Base-by-base conservation (phyloP, 2,329 filamentous ascomycete genomes). In the Didymella sp. region DNA sequence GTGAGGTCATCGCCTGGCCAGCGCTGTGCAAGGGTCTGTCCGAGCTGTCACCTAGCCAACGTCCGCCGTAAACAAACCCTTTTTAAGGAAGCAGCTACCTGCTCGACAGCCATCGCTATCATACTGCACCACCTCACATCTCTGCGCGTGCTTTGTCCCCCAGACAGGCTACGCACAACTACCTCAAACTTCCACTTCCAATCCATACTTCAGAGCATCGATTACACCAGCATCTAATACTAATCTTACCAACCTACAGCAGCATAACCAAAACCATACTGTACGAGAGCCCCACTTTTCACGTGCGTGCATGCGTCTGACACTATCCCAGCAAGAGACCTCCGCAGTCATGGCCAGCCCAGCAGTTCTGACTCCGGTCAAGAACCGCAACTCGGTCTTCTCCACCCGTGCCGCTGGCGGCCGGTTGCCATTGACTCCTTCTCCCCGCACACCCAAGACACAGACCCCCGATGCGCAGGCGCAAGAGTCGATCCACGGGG, bases 341-440 rank as follows among this genome's bases (percentile, higher is more conserved):
- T 25, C 41, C 67, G 71, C 73, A 75, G 77, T 73, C 74, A 98
- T 98, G 94, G 92, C 94, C 76, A 90, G 89, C 77, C 81, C 85
- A 77, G 82, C 86, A 75, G 87, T 97, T 78, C 90, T 92, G 72
- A 98, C 95, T 60, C 95, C 95, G 59, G 84, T 95, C 76, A 98
- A 97, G 85, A 95, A 91, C 84, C 94, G 96, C 79, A 88, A 90
- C 80, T 92, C 92, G 58, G 85, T 97, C 72, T 97, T 98, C 82
- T 92, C 89, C 67, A 87, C 91, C 68, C 92, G 92, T 77, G 95
- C 93, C 76, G 95, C 93, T 78, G 93, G 94, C 80, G 92, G 93
- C 76, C 91, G 95, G 61, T 93, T 96, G 84, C 93, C 95, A 69
- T 82, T 99, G 74, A 97, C 94, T 4, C 94, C 95, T 28, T 98